Conservation (phyloP, 169 alveolate species). For the Plasmodium chabaudi region DNA sequence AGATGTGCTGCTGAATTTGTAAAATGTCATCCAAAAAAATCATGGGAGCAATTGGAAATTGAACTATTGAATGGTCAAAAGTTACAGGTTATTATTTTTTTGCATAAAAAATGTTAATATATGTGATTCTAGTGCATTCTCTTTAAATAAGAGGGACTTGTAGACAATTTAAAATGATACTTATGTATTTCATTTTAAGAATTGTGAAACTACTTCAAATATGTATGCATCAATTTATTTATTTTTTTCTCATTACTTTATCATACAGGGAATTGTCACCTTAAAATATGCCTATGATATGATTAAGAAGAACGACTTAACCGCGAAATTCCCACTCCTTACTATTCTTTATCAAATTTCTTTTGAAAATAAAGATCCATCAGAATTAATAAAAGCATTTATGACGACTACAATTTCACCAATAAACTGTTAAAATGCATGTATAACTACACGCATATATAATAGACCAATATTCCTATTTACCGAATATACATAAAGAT, state of each 20-base stretch:
- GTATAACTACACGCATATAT: neutral
- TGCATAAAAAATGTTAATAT: neutral
- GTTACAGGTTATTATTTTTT: slow-evolving; percentile 82
- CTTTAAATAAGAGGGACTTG: neutral
- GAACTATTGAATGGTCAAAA: slow-evolving; percentile 94
- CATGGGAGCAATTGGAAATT: slow-evolving; percentile 91
- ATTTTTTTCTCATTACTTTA: neutral
- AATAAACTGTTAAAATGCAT: neutral
- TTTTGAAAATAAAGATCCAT: slow-evolving; percentile 68
- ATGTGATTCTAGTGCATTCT: neutral
- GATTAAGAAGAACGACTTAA: slow-evolving; percentile 33
- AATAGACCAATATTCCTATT: neutral
- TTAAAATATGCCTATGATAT: slow-evolving; percentile 54
- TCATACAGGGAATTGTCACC: slow-evolving; percentile 54
- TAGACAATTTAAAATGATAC: neutral
- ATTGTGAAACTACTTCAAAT: too few relatives aligned
- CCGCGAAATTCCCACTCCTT: slow-evolving; percentile 58
- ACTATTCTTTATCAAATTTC: slow-evolving; percentile 64
- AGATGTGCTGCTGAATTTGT: slow-evolving; percentile 95
- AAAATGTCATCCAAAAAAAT: slow-evolving; percentile 82
- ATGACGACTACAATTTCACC: slow-evolving; percentile 12
- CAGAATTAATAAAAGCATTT: slow-evolving; percentile 35
- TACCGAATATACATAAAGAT: too few relatives aligned
- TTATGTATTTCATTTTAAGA: neutral
- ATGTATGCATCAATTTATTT: too few relatives aligned